Evolutionary conservation across 106 monocot genomes (phyloP), one percentile per base, ranked within the genome.

Genomic region (Narthecium ossifragum): DNA sequence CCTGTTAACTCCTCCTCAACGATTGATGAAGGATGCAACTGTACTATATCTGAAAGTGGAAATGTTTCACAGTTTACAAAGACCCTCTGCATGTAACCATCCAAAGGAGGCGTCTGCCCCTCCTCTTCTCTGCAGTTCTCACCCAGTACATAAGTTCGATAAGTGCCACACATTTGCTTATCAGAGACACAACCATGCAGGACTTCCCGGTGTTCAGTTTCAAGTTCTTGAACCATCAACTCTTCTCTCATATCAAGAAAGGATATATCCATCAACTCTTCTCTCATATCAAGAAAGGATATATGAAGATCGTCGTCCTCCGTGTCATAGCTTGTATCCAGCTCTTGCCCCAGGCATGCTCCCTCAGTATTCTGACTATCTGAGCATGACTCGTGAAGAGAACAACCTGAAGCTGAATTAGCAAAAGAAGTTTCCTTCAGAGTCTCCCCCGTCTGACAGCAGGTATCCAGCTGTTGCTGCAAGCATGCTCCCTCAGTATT

Each of bases 171-270:
- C 20, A 54, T 51, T 9, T 52, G 37, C 30, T 47, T 45, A 55
- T 12, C 23, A 65, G 34, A 22, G 41, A 51, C 70, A 23, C 26
- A 23, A 31, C 46, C 41, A 30, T 68, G 67, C 28, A 69, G 60
- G 25, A 74, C 27, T 54, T 61, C 53, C 33, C 18, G 37, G n/a
- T 71, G 45, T 63, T 58, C 34, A 41, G 34, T 20, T 51, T 49
- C 81, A 34, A 72, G 59, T 67, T 71, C 76, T 52, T 71, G 15
- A 38, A 59, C 63, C 5, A 26, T 43, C 34, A 47, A 70, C 43
- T 70, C 66, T 53, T 66, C 69, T 31, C 63, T 33, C 51, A 52
- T 51, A 21, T 14, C 12, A 36, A 20, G 11, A 20, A 51, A 47
- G 18, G 62, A 59, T 46, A 53, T 58, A 17, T 69, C 63, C 5